A percentile compares a stretch with the other conserved stretches of the same genome.
Evolutionary conservation across 2,329 filamentous ascomycete genomes (phyloP).

Genomic region (Magnaporthiopsis rhizophila): DNA sequence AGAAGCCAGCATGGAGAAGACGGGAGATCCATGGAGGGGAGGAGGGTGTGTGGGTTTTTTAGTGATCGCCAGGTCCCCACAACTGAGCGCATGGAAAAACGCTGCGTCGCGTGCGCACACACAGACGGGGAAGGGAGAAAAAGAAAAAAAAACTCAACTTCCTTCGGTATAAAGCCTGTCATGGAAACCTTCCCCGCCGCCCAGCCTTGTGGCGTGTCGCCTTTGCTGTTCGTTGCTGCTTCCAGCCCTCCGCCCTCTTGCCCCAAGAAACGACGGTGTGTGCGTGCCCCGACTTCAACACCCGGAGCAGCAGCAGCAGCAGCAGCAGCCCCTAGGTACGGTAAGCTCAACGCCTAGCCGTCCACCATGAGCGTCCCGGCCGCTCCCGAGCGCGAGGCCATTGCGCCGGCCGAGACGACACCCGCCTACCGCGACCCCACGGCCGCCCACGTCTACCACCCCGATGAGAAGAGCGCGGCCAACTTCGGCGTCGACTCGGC

Average conservation of each 20-base stretch:
- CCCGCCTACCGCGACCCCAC: not conserved
- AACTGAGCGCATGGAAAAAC: not conserved
- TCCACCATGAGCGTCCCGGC: slow-evolving; percentile 5
- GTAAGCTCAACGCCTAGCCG: not conserved
- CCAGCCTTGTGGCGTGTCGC: not conserved
- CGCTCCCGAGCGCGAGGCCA: not conserved
- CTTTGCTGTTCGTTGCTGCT: not conserved
- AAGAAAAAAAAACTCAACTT: not conserved
- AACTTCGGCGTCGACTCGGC: not conserved
- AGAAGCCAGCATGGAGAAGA: too few species aligned
- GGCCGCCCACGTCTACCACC: too few species aligned
- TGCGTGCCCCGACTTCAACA: too few species aligned
- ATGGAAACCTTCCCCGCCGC: not conserved
- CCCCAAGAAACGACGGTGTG: too few species aligned
- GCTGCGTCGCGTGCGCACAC: not conserved
- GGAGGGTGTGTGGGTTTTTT: not conserved
- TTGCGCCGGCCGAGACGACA: not conserved
- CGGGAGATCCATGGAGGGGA: not conserved
- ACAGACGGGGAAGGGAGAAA: not conserved
- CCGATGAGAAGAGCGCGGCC: not conserved
- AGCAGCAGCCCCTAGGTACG: too few species aligned
- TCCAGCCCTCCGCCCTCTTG: too few species aligned
- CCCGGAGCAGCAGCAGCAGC: too few species aligned
- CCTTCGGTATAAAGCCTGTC: not conserved
- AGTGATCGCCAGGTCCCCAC: not conserved